Conservation (phyloP, 768 basidiomycete species). For the Russula griseocarnosa region DNA sequence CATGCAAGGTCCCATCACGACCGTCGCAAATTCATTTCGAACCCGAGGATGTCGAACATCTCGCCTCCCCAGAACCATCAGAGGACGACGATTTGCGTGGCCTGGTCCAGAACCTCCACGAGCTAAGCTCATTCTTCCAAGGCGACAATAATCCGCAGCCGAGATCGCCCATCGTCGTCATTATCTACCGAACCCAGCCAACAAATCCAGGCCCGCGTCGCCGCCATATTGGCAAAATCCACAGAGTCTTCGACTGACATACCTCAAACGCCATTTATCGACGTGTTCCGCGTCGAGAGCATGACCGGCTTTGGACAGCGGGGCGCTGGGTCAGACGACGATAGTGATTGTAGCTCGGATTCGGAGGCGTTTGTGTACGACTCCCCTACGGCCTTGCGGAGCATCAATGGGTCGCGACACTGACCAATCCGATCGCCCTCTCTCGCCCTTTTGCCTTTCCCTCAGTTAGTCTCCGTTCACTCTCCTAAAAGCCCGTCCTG, state of each 20-base stretch:
- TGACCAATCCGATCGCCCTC: neutral
- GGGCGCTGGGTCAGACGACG: constrained; percentile 31
- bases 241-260: constrained; percentile 51
- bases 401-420: constrained; percentile 1
- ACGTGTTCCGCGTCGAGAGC: constrained; percentile 61
- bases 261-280: constrained; percentile 76
- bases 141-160: constrained; percentile 33
- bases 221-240: constrained; percentile 80
- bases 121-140: constrained; percentile 71
- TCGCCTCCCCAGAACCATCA: constrained; percentile 26
- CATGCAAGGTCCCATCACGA: constrained; percentile 65
- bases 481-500: neutral
- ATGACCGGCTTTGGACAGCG: constrained; percentile 27
- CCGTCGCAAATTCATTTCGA: constrained; percentile 73
- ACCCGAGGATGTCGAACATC: constrained; percentile 49
- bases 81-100: constrained; percentile 76
- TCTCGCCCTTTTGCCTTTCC: neutral
- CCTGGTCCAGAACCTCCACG: constrained; percentile 71
- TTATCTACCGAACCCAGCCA: constrained; percentile 47
- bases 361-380: constrained; percentile 40
- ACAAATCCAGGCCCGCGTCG: constrained; percentile 70
- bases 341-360: constrained; percentile 34
- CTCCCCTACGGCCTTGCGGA: constrained; percentile 29
- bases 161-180: constrained; percentile 13
- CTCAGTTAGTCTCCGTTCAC: neutral